Percentiles rank a stretch among this genome's conserved stretches.
phyloP scores from a whole-genome alignment of 1,284 basidiomycete genomes.

The Puccinia novopanici region DNA sequence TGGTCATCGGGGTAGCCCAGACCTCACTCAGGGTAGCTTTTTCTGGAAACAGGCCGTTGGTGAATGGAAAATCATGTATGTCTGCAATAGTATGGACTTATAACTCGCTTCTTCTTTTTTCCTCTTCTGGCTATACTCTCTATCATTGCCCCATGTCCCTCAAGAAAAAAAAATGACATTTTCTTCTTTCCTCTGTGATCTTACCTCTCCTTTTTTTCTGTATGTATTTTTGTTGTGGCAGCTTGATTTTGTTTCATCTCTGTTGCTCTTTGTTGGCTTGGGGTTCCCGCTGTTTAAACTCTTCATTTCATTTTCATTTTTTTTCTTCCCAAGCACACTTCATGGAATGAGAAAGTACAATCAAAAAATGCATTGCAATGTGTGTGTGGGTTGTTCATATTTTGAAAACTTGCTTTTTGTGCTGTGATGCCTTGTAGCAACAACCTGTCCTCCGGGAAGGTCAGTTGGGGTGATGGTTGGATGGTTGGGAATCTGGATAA shows the following conservation, averaged over 20 bases:
- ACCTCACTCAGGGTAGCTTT: slow-evolving; percentile 25
- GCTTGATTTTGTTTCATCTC: background rate
- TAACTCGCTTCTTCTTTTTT: background rate
- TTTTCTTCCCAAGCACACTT: background rate
- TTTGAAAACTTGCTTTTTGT: no score
- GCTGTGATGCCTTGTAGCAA: no score
- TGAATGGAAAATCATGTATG: slow-evolving; percentile 49
- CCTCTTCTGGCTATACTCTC: background rate
- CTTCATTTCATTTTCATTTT: background rate
- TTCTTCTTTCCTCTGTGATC: slow-evolving; percentile 5
- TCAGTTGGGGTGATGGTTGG: no score
- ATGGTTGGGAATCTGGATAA: no score
- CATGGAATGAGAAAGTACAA: no score
- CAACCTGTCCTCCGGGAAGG: no score
- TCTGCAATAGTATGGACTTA: slow-evolving; percentile 28
- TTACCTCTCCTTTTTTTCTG: background rate
- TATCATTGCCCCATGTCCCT: background rate
- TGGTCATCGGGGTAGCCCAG: background rate
- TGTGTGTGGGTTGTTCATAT: no score
- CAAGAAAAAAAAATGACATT: background rate
- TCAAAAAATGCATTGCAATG: no score
- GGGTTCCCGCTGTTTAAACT: background rate
- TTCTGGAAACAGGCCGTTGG: slow-evolving; percentile 47
- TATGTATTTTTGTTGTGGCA: background rate
- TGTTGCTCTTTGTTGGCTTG: background rate